Base-by-base conservation (phyloP, 2,329 filamentous ascomycete genomes). In the Fusarium nodosum region DNA sequence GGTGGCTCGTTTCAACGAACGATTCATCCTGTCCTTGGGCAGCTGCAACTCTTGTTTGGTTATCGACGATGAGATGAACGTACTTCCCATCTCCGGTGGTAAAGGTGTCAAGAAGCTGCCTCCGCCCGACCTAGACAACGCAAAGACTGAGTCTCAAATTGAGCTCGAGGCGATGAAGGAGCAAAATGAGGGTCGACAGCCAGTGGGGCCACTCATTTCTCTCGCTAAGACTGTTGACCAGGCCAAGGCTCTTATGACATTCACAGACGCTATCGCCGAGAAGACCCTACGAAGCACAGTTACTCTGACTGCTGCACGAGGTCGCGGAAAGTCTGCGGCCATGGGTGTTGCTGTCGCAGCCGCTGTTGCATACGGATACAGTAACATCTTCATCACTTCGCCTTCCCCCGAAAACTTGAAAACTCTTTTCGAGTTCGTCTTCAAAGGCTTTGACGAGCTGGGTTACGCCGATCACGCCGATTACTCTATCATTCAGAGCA, bases 331-430 rank as follows among this genome's bases (percentile, higher is more conserved):
- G 82, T 99, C 96, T 22, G 97, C 96, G 20, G 96, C 96, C 28
- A 87, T 99, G 75, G 96, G 96, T 81, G 91, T 99, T 53, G 94
- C 96, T 5, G 92, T 99, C 44, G 96, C 96, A 5, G 94, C 96
- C 4, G 97, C 97, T 2, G 88, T 99, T 45, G 95, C 96, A 2
- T 93, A 98, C 77, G 96, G 96, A 28, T 99, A 99, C 81, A 97
- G 94, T 84, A 99, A 99, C 79, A 97, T 99, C 75, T 99, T 99
- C 82, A 97, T 99, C 77, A 99, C 96, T 2, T 98, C 95, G 2
- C 95, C 95, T 0, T 97, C 93, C 65, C 96, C 96, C 1, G 97
- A 99, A 82, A 99, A 99, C 81, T 85, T 99, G 85, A 99, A 98
- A 83, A 99, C 96, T 0, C 85, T 99, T 10, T 99, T 99, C 77